Evolutionary conservation across 129 eudicot species (phyloP), one percentile per base, ranked within the genome.

Genomic region (Tagetes erecta): DNA sequence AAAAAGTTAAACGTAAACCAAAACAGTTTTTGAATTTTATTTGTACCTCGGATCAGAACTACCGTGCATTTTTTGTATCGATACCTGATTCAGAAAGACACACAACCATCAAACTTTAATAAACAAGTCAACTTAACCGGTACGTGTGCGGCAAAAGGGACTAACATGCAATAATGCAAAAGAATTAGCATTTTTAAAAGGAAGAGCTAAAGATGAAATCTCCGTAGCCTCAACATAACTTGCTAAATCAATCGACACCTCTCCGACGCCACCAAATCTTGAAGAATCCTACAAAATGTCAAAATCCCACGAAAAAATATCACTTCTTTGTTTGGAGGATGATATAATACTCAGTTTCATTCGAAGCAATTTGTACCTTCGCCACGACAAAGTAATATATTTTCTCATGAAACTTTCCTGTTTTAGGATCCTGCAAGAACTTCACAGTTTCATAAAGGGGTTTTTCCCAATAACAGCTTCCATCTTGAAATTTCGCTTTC

Each of bases 381-480:
- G 96, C 84, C 13, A 88, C 78, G 44, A 91, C 67, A 67, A 95
- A 91, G 81, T 84, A 51, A 82, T 91, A 88, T 49, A 88, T 76
- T 85, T 81, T 87, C 77, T 95, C 99, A 36, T 73, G 85, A 79
- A 95, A 76, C 84, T 84, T 95, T 82, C 94, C 94, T 1, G 91
- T 79, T 81, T 83, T 90, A 5, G 87, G 81, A 12, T 95, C 97
- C 58, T 77, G 84, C 49, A 78, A 76, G 68, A 86, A 76, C 72
- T 94, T 94, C 53, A 90, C 86, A n/a, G 97, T 84, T 76, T 90
- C 98, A 55, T 77, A 81, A 5, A 86, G 80, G 6, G 96, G 91
- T 78, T 86, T 88, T 76, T 90, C 96, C 98, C 98, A 94, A 60
- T 79, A 88, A 74, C 96, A 94, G 37, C 89, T 76, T 76, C 96